Evolutionary conservation across 2,329 filamentous ascomycete species (phyloP).

Genomic region (Fusarium hostae): DNA sequence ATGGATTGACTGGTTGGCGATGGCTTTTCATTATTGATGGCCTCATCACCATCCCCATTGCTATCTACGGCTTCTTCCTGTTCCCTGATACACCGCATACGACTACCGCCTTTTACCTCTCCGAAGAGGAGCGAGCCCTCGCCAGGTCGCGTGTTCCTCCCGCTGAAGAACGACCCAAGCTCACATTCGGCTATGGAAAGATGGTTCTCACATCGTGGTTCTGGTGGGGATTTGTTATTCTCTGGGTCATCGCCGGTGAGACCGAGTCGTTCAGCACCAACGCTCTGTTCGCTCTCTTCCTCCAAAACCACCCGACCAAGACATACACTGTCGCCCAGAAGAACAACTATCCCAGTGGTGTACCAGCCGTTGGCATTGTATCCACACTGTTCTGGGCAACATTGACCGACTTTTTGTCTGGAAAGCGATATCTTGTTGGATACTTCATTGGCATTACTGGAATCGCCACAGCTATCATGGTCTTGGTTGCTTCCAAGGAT

Average conservation of each 20-base stretch:
- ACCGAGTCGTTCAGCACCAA: conserved; percentile 78
- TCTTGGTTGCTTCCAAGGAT: conserved; percentile 63
- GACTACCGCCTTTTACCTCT: conserved; percentile 56
- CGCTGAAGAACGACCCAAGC: conserved; percentile 54
- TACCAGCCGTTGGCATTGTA: conserved; percentile 66
- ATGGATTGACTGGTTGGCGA: conserved; percentile 71
- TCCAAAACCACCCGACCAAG: conserved; percentile 59
- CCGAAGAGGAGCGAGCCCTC: conserved; percentile 57
- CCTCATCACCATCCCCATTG: conserved; percentile 54
- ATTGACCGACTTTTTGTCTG: conserved; percentile 71
- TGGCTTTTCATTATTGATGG: conserved; percentile 80
- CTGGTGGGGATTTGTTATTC: conserved; percentile 73
- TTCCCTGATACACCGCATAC: conserved; percentile 59
- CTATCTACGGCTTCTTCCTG: conserved; percentile 49
- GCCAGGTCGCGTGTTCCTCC: conserved; percentile 56
- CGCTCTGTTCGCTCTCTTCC: conserved; percentile 62
- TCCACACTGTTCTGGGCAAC: conserved; percentile 77
- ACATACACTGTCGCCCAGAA: conserved; percentile 60
- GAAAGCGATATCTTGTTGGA: conserved; percentile 72
- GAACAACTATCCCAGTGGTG: conserved; percentile 68
- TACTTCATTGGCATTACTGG: conserved; percentile 76
- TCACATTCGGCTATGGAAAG: conserved; percentile 62
- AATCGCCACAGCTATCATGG: conserved; percentile 69
- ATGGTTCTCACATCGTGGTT: conserved; percentile 69
- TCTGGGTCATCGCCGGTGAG: conserved; percentile 78